Conservation (phyloP, 2,329 filamentous ascomycete genomes). For the Cladosporium sp. region DNA sequence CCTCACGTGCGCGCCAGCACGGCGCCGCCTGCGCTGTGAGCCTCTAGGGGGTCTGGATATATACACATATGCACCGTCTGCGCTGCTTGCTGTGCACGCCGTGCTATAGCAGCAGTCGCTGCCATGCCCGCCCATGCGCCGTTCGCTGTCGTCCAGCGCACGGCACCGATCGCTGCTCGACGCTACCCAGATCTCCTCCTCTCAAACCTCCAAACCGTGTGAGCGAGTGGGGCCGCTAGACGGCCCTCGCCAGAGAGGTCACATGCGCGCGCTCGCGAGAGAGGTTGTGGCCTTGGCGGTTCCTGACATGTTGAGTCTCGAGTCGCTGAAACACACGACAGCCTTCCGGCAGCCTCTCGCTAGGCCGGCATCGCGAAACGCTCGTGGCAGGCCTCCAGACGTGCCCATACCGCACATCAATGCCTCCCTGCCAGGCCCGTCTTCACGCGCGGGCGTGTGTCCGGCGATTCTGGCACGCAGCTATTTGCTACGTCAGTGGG, state of each 20-base stretch:
- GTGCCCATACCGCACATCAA: background rate
- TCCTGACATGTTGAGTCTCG: background rate
- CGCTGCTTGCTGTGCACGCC: no score
- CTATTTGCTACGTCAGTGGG: slow-evolving; percentile 7
- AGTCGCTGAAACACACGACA: slow-evolving; percentile 9
- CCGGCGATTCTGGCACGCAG: background rate
- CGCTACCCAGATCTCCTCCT: slow-evolving; percentile 6
- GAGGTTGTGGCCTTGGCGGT: slow-evolving; percentile 10
- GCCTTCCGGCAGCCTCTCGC: background rate
- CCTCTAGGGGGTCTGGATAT: background rate
- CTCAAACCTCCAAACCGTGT: slow-evolving; percentile 1
- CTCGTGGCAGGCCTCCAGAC: background rate
- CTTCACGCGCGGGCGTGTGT: background rate
- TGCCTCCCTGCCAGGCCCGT: background rate
- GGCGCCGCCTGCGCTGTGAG: no score
- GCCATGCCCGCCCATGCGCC: background rate
- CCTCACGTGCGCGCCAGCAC: background rate
- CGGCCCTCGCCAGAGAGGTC: slow-evolving; percentile 10
- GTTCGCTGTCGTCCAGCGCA: slow-evolving; percentile 2
- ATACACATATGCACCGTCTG: background rate
- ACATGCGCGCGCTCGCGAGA: slow-evolving; percentile 6
- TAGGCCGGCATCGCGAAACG: background rate
- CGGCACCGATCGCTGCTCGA: background rate
- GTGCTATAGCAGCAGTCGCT: no score
- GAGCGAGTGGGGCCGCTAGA: slow-evolving; percentile 8